These are phyloP conservation scores for Capsicum baccatum DNA, from an alignment of 257 asterid species.

Conservation along the genomic window DNA sequence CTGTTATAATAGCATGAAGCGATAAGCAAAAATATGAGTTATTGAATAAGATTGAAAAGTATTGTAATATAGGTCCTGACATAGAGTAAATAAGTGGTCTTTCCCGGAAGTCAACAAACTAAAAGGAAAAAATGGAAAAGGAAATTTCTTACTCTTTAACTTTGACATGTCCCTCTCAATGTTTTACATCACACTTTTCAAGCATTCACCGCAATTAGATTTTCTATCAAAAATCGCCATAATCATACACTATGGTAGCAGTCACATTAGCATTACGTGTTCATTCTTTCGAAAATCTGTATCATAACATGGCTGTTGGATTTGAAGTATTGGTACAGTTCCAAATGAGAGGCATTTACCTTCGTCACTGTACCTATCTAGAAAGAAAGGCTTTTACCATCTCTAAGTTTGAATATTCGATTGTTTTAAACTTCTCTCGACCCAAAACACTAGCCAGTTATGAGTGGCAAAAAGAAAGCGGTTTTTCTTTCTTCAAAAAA, in stretches of 20 bases:
- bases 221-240: not conserved
- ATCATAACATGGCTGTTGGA: not conserved
- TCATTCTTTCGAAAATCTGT: not conserved
- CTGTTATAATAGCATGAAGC: not conserved
- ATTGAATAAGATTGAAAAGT: not conserved
- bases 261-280: not conserved
- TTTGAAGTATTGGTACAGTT: not conserved
- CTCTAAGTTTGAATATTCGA: not conserved
- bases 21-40: not conserved
- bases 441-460: not conserved
- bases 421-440: not conserved
- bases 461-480: not conserved
- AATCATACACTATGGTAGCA: not conserved
- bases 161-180: not conserved
- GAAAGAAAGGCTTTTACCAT: not conserved
- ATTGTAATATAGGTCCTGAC: not conserved
- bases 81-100: not conserved
- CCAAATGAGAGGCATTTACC: constrained; percentile 3
- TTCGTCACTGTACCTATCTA: not conserved
- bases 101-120: not conserved
- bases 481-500: not conserved
- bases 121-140: not conserved
- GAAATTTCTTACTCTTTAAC: not conserved
- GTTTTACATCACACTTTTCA: not conserved
- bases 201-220: not conserved